Evolutionary conservation across 2,329 filamentous ascomycete species (phyloP), one percentile per base, ranked within the genome.

Genomic region (Didymella pinodella): DNA sequence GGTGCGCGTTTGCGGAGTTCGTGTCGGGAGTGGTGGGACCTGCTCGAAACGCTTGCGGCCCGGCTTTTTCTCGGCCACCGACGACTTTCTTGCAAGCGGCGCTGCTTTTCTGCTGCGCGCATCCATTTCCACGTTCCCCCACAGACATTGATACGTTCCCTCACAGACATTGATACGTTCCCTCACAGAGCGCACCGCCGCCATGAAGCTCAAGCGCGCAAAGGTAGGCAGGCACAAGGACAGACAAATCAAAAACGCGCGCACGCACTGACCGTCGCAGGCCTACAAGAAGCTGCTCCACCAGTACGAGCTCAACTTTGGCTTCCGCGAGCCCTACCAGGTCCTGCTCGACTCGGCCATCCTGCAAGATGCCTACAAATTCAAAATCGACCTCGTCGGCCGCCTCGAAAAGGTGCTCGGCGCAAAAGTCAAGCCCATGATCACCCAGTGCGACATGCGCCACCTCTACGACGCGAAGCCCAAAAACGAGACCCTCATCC

Each of bases 321-420:
- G 90, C 61, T 97, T 97, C 78, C 91, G 93, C 68, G 91, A 95
- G 79, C 93, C 95, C 11, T 98, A 97, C 80, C 95, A 98, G 45
- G 65, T 68, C 53, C 66, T 68, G 87, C 88, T 97, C 61, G 93
- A 97, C 74, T 91, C 92, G 59, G 88, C 93, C 65, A 91, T 98
- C 69, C 85, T 98, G 50, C 85, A 86, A 71, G 92, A 96, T 75
- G 88, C 93, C 22, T 87, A 90, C 65, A 86, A 87, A 48, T 95
- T 91, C 81, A 95, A 94, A 72, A 97, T 97, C 90, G 73, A 96
- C 62, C 82, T 97, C n/a, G 81, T 90, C 48, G 84, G 85, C 36
- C 87, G 89, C 22, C 81, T 97, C 29, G 87, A 93, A 73, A 85
- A 90, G 58, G 95, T 92, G n/a, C 82, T 97, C 3, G 92, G 96